These are phyloP conservation scores for Paramecium octaurelia DNA, from an alignment of 73 alveolate species.

Conservation along the genomic window DNA sequence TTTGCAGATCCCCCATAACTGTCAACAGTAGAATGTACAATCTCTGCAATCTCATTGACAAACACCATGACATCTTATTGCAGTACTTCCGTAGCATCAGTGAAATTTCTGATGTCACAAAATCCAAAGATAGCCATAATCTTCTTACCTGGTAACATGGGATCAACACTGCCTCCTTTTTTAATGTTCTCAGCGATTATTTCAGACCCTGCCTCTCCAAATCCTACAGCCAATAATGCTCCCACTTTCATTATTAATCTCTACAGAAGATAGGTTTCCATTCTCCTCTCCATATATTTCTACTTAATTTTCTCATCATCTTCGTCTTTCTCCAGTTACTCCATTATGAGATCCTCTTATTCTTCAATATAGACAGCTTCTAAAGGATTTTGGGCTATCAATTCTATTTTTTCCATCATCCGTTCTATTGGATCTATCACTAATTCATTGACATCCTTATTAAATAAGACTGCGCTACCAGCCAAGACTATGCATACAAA, in stretches of 20 bases:
- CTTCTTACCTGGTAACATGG: conserved; percentile 95
- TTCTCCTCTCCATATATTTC: conserved; percentile 40
- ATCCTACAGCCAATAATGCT: conserved; percentile 93
- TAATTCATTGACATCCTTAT: conserved; percentile 71
- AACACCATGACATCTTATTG: conserved; percentile 93
- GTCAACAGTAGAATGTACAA: conserved; percentile 88
- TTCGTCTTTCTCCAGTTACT: conserved; percentile 48
- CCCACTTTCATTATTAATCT: conserved; percentile 93
- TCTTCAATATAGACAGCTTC: conserved; percentile 79
- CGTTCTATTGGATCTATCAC: conserved; percentile 82
- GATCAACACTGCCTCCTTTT: conserved; percentile 91
- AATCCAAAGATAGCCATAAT: conserved; percentile 95
- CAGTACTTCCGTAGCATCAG: conserved; percentile 96
- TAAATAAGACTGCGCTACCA: conserved; percentile 69
- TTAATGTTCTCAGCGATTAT: conserved; percentile 94
- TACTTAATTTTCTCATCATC: conserved; percentile 7
- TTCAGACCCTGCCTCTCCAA: conserved; percentile 99
- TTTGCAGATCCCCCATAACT: conserved; percentile 93
- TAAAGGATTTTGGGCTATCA: conserved; percentile 83
- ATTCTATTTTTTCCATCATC: conserved; percentile 79
- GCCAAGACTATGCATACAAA: conserved; percentile 73
- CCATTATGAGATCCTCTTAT: conserved; percentile 50
- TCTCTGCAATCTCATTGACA: conserved; percentile 96
- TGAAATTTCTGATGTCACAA: conserved; percentile 95
- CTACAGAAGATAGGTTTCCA: conserved; percentile 92